Evolutionary conservation across 805 yeast species (phyloP), one percentile per base, ranked within the genome.

Genomic region (Pichia sporocuriosa): DNA sequence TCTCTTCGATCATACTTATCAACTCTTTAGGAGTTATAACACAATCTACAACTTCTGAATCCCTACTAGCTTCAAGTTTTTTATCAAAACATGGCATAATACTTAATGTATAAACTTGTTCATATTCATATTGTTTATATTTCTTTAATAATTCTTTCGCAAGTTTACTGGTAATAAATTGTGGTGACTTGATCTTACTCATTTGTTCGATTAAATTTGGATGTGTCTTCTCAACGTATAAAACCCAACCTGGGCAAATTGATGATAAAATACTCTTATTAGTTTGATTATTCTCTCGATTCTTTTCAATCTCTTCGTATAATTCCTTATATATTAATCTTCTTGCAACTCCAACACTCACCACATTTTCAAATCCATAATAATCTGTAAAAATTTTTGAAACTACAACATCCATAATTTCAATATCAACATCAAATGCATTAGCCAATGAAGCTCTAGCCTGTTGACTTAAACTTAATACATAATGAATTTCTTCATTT

Each of bases 71-170:
- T 65, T 93, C 98, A 32, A 89, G 70, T 61, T 93, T 93, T 64
- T 93, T 93, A 61, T 93, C 98, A 59, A 93, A 93, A 54, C 97
- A 90, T 2, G 98, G 97, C 97, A 90, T 90, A 17, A 93, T 68
- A 7, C 93, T 75, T 41, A 93, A 63, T 59, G 90, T 97, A 56
- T 86, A 93, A 0, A 88, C 63, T 2, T 72, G 53, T 4, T 23
- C 28, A 2, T 32, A 16, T 1, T 35, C 43, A 15, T 48, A 32
- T 0, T 65, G 56, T 11, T 66, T 55, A 15, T 69, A 68, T n/a
- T 45, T 43, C 2, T 70, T 54, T 3, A 67, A 57, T 20, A 79
- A 55, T 15, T 69, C 59, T 58, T 89, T 89, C 39, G 90, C 60
- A 19, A 89, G 50, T 16, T 78, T 67, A 0, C 97, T 97, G 0